phyloP scores from a whole-genome alignment of 2,329 filamentous ascomycete species.

The Calonectria pseudoreteaudii region DNA sequence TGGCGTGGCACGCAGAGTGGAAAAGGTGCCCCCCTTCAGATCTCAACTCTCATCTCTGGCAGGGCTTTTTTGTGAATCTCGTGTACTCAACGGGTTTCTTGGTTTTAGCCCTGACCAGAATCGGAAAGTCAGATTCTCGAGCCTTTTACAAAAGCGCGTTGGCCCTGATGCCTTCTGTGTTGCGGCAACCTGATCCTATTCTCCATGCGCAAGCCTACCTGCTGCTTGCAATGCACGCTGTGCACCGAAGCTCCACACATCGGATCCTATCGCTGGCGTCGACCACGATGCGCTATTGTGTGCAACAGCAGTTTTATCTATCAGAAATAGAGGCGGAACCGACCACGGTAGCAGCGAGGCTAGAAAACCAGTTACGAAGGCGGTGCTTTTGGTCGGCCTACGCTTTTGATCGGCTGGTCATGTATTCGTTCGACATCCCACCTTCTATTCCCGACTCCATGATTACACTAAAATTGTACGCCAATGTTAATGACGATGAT shows the following conservation, averaged over 20 bases:
- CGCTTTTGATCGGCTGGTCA: slow-evolving; percentile 42
- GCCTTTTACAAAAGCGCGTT: slow-evolving; percentile 37
- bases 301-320: slow-evolving; percentile 43
- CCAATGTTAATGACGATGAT: slow-evolving; percentile 44
- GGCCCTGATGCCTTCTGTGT: slow-evolving; percentile 23
- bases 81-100: slow-evolving; percentile 39
- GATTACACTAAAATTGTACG: slow-evolving; percentile 41
- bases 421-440: slow-evolving; percentile 42
- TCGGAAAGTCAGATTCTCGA: slow-evolving; percentile 29
- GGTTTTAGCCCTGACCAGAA: slow-evolving; percentile 26
- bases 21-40: slow-evolving; percentile 20
- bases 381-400: slow-evolving; percentile 48
- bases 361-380: slow-evolving; percentile 39
- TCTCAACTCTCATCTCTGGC: slow-evolving; percentile 29
- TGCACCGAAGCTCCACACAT: slow-evolving; percentile 43
- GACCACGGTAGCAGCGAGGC: neutral
- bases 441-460: slow-evolving; percentile 42
- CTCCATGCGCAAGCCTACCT: slow-evolving; percentile 32
- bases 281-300: slow-evolving; percentile 43
- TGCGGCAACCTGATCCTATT: slow-evolving; percentile 32
- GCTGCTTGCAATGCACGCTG: slow-evolving; percentile 42
- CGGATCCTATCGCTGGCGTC: slow-evolving; percentile 43
- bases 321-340: slow-evolving; percentile 34
- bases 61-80: slow-evolving; percentile 44
- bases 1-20: slow-evolving; percentile 34